Evolutionary conservation across 2,329 filamentous ascomycete species (phyloP).

Genomic region (Gaeumannomyces tritici): DNA sequence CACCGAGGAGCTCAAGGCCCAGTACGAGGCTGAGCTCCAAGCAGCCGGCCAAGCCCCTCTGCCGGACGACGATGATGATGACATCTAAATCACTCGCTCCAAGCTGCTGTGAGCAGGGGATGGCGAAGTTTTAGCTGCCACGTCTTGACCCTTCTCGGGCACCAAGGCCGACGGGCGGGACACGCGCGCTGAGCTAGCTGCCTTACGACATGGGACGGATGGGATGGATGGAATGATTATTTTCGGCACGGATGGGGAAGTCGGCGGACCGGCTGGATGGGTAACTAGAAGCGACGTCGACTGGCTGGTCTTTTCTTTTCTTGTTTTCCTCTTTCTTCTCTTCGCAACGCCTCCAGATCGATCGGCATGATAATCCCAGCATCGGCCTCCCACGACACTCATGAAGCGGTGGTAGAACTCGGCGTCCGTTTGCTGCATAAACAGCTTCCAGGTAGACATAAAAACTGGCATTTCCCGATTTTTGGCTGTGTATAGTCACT

Average conservation of each 20-base stretch:
- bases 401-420: conserved; percentile 7
- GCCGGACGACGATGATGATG: conserved; percentile 86
- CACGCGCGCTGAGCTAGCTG: neutral
- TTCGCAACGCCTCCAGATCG: neutral
- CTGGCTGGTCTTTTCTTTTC: neutral
- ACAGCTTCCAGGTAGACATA: conserved; percentile 8
- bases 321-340: neutral
- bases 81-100: conserved; percentile 34
- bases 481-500: neutral
- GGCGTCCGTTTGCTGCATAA: conserved; percentile 5
- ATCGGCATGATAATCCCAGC: conserved; percentile 2
- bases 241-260: neutral
- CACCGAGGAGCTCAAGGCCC: conserved; percentile 68
- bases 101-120: neutral
- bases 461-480: neutral
- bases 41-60: conserved; percentile 74
- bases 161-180: neutral
- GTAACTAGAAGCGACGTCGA: neutral
- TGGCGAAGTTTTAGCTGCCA: neutral
- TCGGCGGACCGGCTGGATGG: neutral
- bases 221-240: neutral
- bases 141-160: neutral
- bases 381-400: conserved; percentile 5
- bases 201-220: neutral
- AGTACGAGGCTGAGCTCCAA: conserved; percentile 86